Evolutionary conservation across 768 basidiomycete genomes (phyloP), one percentile per base, ranked within the genome.

Genomic region (Amanita pseudoporphyria): DNA sequence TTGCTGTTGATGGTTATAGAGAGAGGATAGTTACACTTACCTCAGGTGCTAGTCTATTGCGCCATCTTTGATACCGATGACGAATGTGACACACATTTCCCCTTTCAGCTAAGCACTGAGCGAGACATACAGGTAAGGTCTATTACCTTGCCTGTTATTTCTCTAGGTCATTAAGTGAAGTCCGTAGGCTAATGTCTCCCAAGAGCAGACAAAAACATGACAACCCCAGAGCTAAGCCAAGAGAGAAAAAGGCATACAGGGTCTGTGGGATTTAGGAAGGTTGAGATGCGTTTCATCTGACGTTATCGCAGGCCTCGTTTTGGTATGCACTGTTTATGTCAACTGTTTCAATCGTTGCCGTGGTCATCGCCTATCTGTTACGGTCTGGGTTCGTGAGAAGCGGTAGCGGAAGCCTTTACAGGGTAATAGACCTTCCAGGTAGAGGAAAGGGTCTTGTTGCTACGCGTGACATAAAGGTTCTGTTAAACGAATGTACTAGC

Each of bases 371-470:
- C 19, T 28, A 26, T 21, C 36, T 39, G 19, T 36, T 37, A 19
- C 32, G 22, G 21, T 3, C n/a, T 26, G 37, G 16, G 16, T 19
- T 30, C 9, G 26, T 19, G 24, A 21, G n/a, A 3, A n/a, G 30
- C 33, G 14, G 28, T 24, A 16, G 18, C 16, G 43, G 14, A 6
- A 33, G 13, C 40, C 46, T 60, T 5, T 75, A 69, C 56, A 39
- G 54, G 10, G 74, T 81, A 3, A 64, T 66, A 9, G 74, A 78
- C 39, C 57, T 81, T 9, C 71, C 73, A 9, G 79, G 76, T 4
- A 78, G 65, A 52, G 79, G 80, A 5, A 81, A 76, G 55, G 80
- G 78, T 2, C 61, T 72, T 22, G 51, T 81, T 33, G 80, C 80
- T 2, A 59, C 58, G 4, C 68, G 78, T 33, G 68, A 76, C 58